Evolutionary conservation across 2,329 filamentous ascomycete genomes (phyloP).

Genomic region (Claviceps digitariae): DNA sequence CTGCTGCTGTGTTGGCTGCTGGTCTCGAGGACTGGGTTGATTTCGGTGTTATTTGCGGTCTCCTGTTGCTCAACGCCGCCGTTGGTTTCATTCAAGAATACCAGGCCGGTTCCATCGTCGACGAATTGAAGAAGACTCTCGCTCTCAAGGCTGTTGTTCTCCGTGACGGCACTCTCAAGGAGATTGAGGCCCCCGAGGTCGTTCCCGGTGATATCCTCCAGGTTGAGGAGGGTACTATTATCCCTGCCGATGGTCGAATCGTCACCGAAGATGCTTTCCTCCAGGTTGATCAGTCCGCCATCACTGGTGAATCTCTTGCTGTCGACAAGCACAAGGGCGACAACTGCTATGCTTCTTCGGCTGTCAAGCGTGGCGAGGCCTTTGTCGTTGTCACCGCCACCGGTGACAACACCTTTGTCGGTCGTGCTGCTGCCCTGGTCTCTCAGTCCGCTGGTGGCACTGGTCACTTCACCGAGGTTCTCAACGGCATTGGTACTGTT

Average conservation of each 20-base stretch:
- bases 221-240: slow-evolving; percentile 82
- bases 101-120: slow-evolving; percentile 81
- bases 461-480: slow-evolving; percentile 83
- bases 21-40: slow-evolving; percentile 85
- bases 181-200: slow-evolving; percentile 71
- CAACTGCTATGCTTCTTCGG: slow-evolving; percentile 71
- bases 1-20: slow-evolving; percentile 66
- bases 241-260: slow-evolving; percentile 77
- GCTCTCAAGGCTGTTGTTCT: slow-evolving; percentile 79
- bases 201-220: slow-evolving; percentile 84
- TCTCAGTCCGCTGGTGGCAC: slow-evolving; percentile 58
- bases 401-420: slow-evolving; percentile 83
- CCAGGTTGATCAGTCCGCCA: slow-evolving; percentile 83
- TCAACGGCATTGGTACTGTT: slow-evolving; percentile 74
- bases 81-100: slow-evolving; percentile 86
- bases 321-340: slow-evolving; percentile 80
- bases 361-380: slow-evolving; percentile 81
- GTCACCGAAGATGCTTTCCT: slow-evolving; percentile 74
- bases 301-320: slow-evolving; percentile 83
- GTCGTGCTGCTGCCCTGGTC: slow-evolving; percentile 75
- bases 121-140: slow-evolving; percentile 80
- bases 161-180: slow-evolving; percentile 61
- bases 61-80: slow-evolving; percentile 69
- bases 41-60: slow-evolving; percentile 78
- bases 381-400: slow-evolving; percentile 72